Evolutionary conservation across 371 early-diverging fungal genomes (phyloP).

Genomic region (Mucor ambiguus): DNA sequence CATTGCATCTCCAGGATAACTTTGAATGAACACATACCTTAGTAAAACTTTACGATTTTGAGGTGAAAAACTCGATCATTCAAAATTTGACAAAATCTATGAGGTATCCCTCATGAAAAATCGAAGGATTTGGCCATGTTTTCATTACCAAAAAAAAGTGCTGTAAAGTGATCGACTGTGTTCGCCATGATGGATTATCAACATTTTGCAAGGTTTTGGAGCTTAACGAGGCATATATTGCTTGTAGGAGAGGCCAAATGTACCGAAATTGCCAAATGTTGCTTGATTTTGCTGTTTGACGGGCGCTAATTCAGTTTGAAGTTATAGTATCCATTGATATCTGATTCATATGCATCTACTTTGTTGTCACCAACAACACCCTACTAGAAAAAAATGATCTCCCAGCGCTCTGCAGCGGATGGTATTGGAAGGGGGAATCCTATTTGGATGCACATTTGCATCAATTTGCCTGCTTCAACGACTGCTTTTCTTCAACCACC

Average conservation of each 20-base stretch:
- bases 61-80: not conserved
- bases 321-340: not conserved
- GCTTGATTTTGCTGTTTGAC: not conserved
- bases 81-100: not conserved
- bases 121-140: not conserved
- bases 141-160: not conserved
- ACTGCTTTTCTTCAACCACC: slow-evolving; percentile 1
- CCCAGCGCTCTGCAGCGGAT: not conserved
- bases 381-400: no score
- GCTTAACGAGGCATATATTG: not conserved
- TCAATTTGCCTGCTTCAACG: not conserved
- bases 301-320: not conserved
- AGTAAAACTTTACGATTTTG: not conserved
- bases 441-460: not conserved
- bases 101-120: not conserved
- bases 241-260: not conserved
- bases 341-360: not conserved
- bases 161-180: not conserved
- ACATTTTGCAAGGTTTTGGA: not conserved
- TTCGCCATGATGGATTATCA: not conserved
- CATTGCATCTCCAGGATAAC: not conserved
- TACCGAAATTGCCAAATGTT: not conserved
- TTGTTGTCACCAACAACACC: not conserved
- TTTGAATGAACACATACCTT: not conserved
- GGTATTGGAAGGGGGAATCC: not conserved